Base-by-base conservation (phyloP, 768 basidiomycete genomes). In the Tephrocybe sp. region DNA sequence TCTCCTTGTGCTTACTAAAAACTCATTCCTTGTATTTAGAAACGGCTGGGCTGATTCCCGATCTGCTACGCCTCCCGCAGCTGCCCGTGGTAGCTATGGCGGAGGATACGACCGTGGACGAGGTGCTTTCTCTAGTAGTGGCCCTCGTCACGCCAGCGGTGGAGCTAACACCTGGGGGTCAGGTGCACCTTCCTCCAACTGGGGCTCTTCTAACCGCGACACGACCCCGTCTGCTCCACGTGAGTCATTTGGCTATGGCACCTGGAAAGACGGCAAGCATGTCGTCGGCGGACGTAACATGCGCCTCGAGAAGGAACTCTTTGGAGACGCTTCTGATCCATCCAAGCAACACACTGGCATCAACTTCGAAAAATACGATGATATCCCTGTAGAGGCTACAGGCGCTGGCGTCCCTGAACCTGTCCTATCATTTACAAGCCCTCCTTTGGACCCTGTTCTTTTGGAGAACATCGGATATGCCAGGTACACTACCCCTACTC, bases 331-430 rank as follows among this genome's bases (percentile, higher is more conserved):
- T 35, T 75, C 80, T 40, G 96, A 98, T 68, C 82, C 87, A 19
- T 84, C 83, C 52, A 91, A 90, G 65, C 89, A 97, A 68, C 86
- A 92, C 66, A 96, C 95, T 39, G 97, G 97, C 56, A 98, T 99
- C 75, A 99, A 99, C 75, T 99, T 99, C 65, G 97, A 99, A 75
- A 97, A 97, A 72, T 99, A 98, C 63, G 97, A 97, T 70, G 96
- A 98, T 68, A 99, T 99, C 65, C 97, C 97, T 56, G 95, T 99
- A 60, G 97, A 98, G 73, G 96, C 95, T 32, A 98, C 96, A 43
- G 97, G 97, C 60, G 85, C 86, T 53, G 90, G 88, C 61, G 96
- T 98, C n/a, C 97, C 97, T 54, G 96, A 98, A 36, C 94, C 97
- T 39, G 83, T 98, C 62, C 80, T 69, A 56, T 79, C 83, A 35